Evolutionary conservation across 73 alveolate species (phyloP).

Genomic region (Tetrahymena malaccensis): DNA sequence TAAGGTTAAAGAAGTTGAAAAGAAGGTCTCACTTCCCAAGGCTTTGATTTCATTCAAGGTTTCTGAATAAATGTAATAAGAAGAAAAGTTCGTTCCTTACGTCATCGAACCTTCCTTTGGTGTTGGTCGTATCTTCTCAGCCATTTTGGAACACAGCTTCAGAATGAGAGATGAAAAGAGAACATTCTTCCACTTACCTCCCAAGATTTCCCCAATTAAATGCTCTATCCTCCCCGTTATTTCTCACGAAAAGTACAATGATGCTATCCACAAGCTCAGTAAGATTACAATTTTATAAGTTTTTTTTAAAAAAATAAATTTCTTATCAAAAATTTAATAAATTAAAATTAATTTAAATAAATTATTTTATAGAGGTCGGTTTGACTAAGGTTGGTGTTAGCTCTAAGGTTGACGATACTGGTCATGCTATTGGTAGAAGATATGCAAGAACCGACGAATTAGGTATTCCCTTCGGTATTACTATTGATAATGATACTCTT

Average conservation of each 20-base stretch:
- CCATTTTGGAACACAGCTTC: constrained; percentile 94
- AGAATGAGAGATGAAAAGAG: constrained; percentile 82
- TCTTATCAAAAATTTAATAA: too few relatives aligned
- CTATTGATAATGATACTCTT: constrained; percentile 90
- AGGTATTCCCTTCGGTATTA: constrained; percentile 98
- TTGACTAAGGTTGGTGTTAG: constrained; percentile 78
- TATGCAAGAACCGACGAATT: constrained; percentile 99
- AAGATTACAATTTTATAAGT: neutral
- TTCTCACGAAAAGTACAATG: constrained; percentile 60
- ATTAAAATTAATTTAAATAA: neutral
- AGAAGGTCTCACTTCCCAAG: constrained; percentile 13
- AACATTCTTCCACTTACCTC: constrained; percentile 86
- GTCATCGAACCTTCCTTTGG: constrained; percentile 99
- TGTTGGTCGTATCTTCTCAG: constrained; percentile 89
- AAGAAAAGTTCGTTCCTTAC: constrained; percentile 89
- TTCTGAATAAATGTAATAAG: constrained; percentile 70
- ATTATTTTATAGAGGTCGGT: constrained; percentile 10
- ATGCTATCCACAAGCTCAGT: constrained; percentile 61
- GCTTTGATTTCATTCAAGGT: constrained; percentile 68
- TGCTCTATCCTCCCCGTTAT: constrained; percentile 86
- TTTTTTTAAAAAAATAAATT: too few relatives aligned
- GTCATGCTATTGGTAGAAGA: constrained; percentile 91
- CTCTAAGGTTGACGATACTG: constrained; percentile 89
- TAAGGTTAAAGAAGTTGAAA: constrained; percentile 48
- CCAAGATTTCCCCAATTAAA: constrained; percentile 90